Evolutionary conservation across 2,329 filamentous ascomycete genomes (phyloP).

Genomic region (Ustulina deusta): DNA sequence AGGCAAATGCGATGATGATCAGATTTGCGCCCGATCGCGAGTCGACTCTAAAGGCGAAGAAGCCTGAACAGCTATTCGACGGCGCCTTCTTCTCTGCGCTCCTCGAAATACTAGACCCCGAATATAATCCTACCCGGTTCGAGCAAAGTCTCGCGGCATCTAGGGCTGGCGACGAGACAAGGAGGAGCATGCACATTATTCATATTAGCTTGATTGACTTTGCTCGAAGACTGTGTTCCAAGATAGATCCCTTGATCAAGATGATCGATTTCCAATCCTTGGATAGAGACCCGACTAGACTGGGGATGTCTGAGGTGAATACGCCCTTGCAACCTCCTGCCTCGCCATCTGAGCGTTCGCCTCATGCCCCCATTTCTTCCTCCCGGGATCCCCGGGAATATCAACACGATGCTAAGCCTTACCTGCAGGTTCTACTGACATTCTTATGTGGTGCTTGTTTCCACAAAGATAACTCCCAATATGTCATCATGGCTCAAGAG

Average conservation of each 20-base stretch:
- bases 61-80: conserved; percentile 65
- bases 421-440: conserved; percentile 43
- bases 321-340: conserved; percentile 8
- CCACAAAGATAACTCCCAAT: conserved; percentile 44
- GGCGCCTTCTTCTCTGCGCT: conserved; percentile 67
- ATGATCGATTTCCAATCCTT: conserved; percentile 69
- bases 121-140: conserved; percentile 67
- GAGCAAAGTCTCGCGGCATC: conserved; percentile 58
- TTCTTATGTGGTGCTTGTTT: conserved; percentile 45
- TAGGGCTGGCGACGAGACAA: conserved; percentile 59
- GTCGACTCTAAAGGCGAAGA: conserved; percentile 60
- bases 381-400: not conserved
- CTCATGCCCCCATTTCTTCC: not conserved
- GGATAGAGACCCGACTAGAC: conserved; percentile 66
- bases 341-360: not conserved
- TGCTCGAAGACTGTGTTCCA: conserved; percentile 64
- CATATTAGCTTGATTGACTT: conserved; percentile 68
- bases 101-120: conserved; percentile 68
- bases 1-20: conserved; percentile 49
- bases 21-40: conserved; percentile 46
- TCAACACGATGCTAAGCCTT: conserved; percentile 34
- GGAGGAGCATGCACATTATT: conserved; percentile 65
- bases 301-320: conserved; percentile 61
- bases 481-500: conserved; percentile 40
- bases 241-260: conserved; percentile 64